Evolutionary conservation across 2,329 filamentous ascomycete genomes (phyloP).

Genomic region (Neonectria magnoliae): DNA sequence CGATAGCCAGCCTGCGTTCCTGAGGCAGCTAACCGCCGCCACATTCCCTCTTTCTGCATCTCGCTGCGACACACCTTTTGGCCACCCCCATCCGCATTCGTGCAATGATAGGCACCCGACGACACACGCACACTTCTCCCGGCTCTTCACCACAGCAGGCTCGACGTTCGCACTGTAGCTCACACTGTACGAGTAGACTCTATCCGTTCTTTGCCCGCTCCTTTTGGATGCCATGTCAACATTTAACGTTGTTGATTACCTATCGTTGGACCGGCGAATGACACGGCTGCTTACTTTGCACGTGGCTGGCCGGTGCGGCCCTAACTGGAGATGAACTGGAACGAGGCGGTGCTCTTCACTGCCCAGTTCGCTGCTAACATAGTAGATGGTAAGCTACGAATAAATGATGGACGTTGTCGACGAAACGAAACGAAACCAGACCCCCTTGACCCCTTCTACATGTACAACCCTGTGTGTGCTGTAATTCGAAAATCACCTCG

Average conservation of each 20-base stretch:
- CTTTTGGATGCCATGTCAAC: background rate
- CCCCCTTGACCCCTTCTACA: background rate
- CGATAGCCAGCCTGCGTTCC: background rate
- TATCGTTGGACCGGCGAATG: background rate
- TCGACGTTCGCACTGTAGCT: background rate
- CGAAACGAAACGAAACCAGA: background rate
- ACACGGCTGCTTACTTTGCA: background rate
- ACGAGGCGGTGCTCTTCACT: background rate
- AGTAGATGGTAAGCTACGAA: background rate
- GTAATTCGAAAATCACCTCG: background rate
- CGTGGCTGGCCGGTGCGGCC: background rate
- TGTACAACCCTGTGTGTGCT: background rate
- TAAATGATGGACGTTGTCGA: background rate
- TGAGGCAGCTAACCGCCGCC: conserved; percentile 16
- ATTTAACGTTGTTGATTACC: no score
- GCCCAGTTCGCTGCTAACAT: background rate
- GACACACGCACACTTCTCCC: background rate
- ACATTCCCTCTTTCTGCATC: conserved; percentile 2
- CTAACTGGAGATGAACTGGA: background rate
- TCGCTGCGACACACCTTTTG: background rate
- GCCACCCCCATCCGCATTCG: background rate
- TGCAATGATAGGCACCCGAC: background rate
- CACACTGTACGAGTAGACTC: background rate
- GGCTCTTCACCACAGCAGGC: background rate
- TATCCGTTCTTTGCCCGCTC: background rate